Evolutionary conservation across 1,284 basidiomycete genomes (phyloP).

Genomic region (Phylloporus sp.): DNA sequence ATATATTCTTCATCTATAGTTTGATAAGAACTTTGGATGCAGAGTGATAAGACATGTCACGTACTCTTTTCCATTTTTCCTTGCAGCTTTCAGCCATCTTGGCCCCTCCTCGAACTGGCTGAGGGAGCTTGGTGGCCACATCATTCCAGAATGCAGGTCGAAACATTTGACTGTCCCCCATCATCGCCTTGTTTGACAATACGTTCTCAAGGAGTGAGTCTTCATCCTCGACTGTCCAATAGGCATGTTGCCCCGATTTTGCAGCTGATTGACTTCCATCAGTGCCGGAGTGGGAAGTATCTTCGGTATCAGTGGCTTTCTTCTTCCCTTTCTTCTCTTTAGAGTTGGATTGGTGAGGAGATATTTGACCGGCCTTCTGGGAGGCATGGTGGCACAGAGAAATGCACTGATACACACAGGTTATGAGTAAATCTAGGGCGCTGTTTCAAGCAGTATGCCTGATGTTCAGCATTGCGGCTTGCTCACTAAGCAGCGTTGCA

Average conservation of each 20-base stretch:
- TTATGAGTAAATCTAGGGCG: too few relatives aligned
- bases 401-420: too few relatives aligned
- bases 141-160: neutral
- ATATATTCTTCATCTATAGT: neutral
- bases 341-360: neutral
- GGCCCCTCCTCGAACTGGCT: neutral
- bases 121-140: neutral
- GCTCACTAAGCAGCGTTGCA: too few relatives aligned
- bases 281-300: neutral
- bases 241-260: neutral
- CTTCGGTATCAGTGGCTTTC: neutral
- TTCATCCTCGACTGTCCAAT: neutral
- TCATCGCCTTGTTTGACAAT: neutral
- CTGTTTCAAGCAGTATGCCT: too few relatives aligned
- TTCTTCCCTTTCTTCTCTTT: neutral
- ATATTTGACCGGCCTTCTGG: neutral
- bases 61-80: neutral
- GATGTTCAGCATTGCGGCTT: too few relatives aligned
- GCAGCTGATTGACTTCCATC: neutral
- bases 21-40: neutral
- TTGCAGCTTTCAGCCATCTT: neutral
- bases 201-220: neutral
- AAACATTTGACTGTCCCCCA: slow-evolving; percentile 1
- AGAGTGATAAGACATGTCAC: neutral
- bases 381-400: too few relatives aligned